A percentile compares a stretch with the other conserved stretches of the same genome.
phyloP scores from a whole-genome alignment of 2,329 filamentous ascomycete species.

The Lasiodiplodia hormozganensis region DNA sequence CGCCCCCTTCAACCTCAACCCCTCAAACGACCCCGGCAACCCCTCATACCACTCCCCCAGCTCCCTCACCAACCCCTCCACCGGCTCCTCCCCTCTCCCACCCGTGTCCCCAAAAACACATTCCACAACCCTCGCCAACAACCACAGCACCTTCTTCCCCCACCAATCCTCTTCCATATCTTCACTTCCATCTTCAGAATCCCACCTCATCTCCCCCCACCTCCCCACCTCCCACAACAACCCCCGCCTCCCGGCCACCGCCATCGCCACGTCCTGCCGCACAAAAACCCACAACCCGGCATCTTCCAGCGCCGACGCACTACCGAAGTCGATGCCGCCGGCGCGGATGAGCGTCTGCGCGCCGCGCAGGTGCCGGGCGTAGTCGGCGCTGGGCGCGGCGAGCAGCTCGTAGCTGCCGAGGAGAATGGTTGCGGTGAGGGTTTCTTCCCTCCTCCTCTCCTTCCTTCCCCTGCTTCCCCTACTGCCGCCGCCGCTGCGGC shows the following conservation, averaged over 20 bases:
- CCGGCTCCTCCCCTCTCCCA: background rate
- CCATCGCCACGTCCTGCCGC: background rate
- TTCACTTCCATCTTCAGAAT: too few relatives aligned
- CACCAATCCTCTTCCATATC: background rate
- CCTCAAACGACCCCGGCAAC: background rate
- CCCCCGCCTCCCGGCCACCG: background rate
- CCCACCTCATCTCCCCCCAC: background rate
- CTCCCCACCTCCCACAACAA: background rate
- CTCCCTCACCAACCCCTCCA: background rate
- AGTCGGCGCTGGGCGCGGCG: slow-evolving; percentile 2
- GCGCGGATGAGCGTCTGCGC: background rate
- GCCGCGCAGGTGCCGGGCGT: background rate
- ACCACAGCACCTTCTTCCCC: background rate
- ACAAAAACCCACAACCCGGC: background rate
- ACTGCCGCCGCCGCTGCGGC: too few relatives aligned
- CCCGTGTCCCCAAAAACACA: background rate
- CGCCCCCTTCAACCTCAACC: background rate
- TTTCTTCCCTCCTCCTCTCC: background rate
- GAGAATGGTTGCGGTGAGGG: background rate
- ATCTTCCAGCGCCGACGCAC: background rate
- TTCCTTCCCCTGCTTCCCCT: too few relatives aligned
- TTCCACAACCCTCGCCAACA: background rate
- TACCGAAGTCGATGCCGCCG: background rate
- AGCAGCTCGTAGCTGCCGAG: slow-evolving; percentile 11
- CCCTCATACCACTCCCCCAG: background rate